Base-by-base conservation (phyloP, 208 protist genomes). In the Lotmaria passim region DNA sequence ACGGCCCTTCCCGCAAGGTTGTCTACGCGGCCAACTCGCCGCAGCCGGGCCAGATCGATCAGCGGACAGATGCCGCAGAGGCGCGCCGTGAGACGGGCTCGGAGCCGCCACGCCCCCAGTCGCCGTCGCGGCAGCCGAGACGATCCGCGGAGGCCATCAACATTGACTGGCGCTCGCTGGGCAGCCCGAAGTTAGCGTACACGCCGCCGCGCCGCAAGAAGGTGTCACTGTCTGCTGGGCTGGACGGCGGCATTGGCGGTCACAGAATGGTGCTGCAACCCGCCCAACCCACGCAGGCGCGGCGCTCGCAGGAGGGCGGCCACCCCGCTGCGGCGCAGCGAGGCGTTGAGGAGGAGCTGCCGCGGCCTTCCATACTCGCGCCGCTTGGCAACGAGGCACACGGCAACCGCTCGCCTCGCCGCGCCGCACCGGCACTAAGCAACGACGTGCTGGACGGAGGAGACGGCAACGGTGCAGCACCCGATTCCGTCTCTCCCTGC, bases 1-100 rank as follows among this genome's bases (percentile, higher is more conserved):
- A 67, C 31, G 41, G 36, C 31, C 61, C 70, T 19, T 38, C 33
- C 17, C 60, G 61, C 15, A 75, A 57, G 31, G 70, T 76, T 11
- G 55, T 76, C 23, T 69, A 60, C 38, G 70, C 70, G 17, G 70
- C 70, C 19, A 76, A 76, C 52, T 76, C 70, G 3, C 70, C 70
- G 33, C 62, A 58, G 34, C 70, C 66, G 41, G 70, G 24, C 33
- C 56, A 50, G 7, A 38, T 59, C 7, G 61, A 58, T 5, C 46
- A 50, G 12, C 62, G 43, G 36, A 14, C 6, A 8, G 60, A n/a
- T 12, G 36, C 53, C 14, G 33, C 44, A 19, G 70, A 53, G 14
- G 52, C 26, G 15, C 55, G 61, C 26, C 60, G 48, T 23, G 58
- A 24, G 7, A 30, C 44, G 21, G 60, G 58, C 6, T 51, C 59